Base-by-base conservation (phyloP, 768 basidiomycete species). In the Artomyces pyxidatus region DNA sequence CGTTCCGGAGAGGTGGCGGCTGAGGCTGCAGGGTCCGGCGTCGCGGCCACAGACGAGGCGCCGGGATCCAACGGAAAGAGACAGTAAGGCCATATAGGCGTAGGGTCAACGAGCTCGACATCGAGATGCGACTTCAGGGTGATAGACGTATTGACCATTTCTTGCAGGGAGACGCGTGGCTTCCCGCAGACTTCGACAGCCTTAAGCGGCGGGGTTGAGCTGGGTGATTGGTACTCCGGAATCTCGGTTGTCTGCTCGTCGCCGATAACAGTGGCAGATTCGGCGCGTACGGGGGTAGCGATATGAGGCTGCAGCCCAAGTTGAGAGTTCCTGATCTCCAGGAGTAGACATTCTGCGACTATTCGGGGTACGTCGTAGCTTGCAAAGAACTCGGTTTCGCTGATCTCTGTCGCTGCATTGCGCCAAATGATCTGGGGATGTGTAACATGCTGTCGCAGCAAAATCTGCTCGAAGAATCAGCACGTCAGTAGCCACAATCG, bases 81-180 rank as follows among this genome's bases (percentile, higher is more conserved):
- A 11, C 63, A 54, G 7, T 68, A 58, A 5, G 80, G 70, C 81
- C 84, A 85, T 23, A 73, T 68, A 3, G 73, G 64, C 4, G 66
- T 67, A 4, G 78, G 71, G 28, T 77, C 69, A 28, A 74, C 67
- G 44, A 85, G 70, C 50, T 85, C 78, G 48, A 88, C 62, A 23
- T 85, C 78, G 16, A 80, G 60, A 51, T 81, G 79, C 10, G 84
- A 84, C 65, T 83, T 88, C 50, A 90, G 73, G 3, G 80, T 78
- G 26, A 88, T 70, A 1, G 86, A 87, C 2, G 78, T 81, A 19
- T 77, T 68, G 47, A 88, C 73, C 80, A 90, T 87, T 49, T 84
- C 81, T 57, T 81, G 76, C n/a, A 90, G 68, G 3, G 85, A 87
- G 47, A 88, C 58, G 12, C 58, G 58, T 27, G 57, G 51, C 25